Conservation (phyloP, 2,329 filamentous ascomycete species). For the Neocatenulostroma microsporum region DNA sequence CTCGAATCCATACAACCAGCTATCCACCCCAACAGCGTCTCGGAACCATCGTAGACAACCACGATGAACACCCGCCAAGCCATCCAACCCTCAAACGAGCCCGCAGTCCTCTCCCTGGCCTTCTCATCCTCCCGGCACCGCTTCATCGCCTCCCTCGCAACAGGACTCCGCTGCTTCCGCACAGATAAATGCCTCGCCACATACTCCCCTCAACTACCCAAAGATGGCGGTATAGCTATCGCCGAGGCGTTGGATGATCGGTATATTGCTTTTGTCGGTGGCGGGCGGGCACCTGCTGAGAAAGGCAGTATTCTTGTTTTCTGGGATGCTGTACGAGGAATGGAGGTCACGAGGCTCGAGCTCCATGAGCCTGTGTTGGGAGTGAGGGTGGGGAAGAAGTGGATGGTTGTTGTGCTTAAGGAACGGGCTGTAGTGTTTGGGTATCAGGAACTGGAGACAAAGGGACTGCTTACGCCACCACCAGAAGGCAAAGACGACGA, state of each 20-base stretch:
- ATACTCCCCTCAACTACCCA: slow-evolving; percentile 14
- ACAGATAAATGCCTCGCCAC: slow-evolving; percentile 30
- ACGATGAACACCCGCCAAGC: slow-evolving; percentile 82
- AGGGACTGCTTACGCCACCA: slow-evolving; percentile 39
- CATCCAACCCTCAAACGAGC: slow-evolving; percentile 70
- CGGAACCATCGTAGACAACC: neutral
- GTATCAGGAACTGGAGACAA: slow-evolving; percentile 20
- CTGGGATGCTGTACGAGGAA: slow-evolving; percentile 80
- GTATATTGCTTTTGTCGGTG: slow-evolving; percentile 81
- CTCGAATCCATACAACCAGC: too few relatives aligned
- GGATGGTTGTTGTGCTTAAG: slow-evolving; percentile 68
- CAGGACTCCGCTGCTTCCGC: slow-evolving; percentile 58
- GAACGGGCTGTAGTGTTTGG: slow-evolving; percentile 25
- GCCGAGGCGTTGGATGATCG: slow-evolving; percentile 29
- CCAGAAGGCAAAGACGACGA: slow-evolving; percentile 27
- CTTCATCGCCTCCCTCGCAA: slow-evolving; percentile 80
- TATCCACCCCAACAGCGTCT: neutral
- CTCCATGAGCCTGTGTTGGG: slow-evolving; percentile 73
- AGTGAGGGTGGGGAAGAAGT: slow-evolving; percentile 65
- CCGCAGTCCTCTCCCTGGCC: slow-evolving; percentile 69
- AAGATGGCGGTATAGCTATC: slow-evolving; percentile 21
- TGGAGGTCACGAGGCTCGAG: slow-evolving; percentile 66
- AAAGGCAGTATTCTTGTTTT: slow-evolving; percentile 42
- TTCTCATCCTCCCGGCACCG: slow-evolving; percentile 82
- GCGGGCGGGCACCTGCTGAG: slow-evolving; percentile 50